These are phyloP conservation scores for Pseudopithomyces maydicus DNA, from an alignment of 2,329 filamentous ascomycete genomes.

Conservation along the genomic window DNA sequence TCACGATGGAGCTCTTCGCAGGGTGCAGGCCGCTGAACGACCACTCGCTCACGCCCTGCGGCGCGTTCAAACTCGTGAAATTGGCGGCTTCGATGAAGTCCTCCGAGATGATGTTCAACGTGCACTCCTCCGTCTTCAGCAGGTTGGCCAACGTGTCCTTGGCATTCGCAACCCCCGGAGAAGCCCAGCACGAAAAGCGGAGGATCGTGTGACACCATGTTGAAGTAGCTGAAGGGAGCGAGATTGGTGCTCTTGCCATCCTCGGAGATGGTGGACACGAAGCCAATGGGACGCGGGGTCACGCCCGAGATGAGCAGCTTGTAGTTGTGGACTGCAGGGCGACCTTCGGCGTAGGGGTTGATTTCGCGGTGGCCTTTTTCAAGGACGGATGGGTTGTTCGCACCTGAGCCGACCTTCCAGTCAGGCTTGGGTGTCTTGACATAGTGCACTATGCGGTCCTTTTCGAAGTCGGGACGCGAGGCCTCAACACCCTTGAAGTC, in stretches of 20 bases:
- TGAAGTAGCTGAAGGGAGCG: constrained; percentile 86
- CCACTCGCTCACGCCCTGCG: constrained; percentile 81
- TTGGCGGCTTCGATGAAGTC: constrained; percentile 88
- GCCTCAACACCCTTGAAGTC: constrained; percentile 77
- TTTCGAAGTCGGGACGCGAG: constrained; percentile 66
- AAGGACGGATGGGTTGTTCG: constrained; percentile 61
- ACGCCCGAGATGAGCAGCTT: constrained; percentile 86
- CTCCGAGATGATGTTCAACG: constrained; percentile 85
- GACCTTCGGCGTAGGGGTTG: constrained; percentile 75
- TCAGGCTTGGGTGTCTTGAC: constrained; percentile 67
- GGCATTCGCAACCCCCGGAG: constrained; percentile 61
- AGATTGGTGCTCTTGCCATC: constrained; percentile 75
- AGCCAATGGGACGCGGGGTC: constrained; percentile 79
- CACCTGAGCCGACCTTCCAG: constrained; percentile 70
- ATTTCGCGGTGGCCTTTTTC: constrained; percentile 73
- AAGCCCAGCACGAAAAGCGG: constrained; percentile 76
- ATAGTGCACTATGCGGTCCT: constrained; percentile 55
- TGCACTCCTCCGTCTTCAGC: constrained; percentile 70
- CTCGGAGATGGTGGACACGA: constrained; percentile 61
- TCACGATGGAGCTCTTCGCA: constrained; percentile 67
- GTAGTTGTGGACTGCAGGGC: constrained; percentile 77
- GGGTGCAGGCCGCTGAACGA: constrained; percentile 75
- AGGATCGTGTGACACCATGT: constrained; percentile 83
- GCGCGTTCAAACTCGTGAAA: constrained; percentile 76
- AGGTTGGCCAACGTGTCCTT: constrained; percentile 85